Conservation (phyloP, 1,284 basidiomycete genomes). For the Ceratobasidium sp. region DNA sequence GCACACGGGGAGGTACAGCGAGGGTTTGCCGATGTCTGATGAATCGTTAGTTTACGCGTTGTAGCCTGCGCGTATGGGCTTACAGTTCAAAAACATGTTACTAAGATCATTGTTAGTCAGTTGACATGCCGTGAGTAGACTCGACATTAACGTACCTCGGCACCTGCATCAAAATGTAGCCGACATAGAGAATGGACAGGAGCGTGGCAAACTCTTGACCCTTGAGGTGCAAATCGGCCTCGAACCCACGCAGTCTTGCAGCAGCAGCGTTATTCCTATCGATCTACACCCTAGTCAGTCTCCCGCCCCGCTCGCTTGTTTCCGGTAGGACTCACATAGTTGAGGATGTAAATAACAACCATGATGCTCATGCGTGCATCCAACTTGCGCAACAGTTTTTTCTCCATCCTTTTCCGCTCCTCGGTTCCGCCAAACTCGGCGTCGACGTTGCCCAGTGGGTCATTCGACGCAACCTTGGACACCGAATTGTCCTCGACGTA, state of each 20-base stretch:
- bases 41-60: background rate
- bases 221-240: constrained; percentile 70
- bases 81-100: constrained; percentile 73
- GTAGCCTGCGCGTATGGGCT: background rate
- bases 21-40: constrained; percentile 70
- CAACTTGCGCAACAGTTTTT: constrained; percentile 67
- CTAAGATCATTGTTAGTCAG: constrained; percentile 54
- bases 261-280: constrained; percentile 54
- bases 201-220: constrained; percentile 77
- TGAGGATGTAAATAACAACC: constrained; percentile 73
- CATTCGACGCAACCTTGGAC: constrained; percentile 40
- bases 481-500: constrained; percentile 36
- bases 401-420: constrained; percentile 59
- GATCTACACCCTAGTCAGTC: constrained; percentile 12
- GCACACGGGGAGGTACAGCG: constrained; percentile 74
- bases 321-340: constrained; percentile 61
- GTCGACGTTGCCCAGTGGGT: constrained; percentile 41
- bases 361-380: constrained; percentile 73
- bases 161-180: constrained; percentile 80
- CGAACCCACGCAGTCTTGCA: constrained; percentile 74
- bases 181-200: constrained; percentile 70
- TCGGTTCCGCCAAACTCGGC: constrained; percentile 60
- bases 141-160: constrained; percentile 66
- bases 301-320: constrained; percentile 7
- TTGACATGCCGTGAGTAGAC: background rate